These are phyloP conservation scores for Solanum sparsipilum DNA, from an alignment of 257 asterid genomes.

Conservation along the genomic window DNA sequence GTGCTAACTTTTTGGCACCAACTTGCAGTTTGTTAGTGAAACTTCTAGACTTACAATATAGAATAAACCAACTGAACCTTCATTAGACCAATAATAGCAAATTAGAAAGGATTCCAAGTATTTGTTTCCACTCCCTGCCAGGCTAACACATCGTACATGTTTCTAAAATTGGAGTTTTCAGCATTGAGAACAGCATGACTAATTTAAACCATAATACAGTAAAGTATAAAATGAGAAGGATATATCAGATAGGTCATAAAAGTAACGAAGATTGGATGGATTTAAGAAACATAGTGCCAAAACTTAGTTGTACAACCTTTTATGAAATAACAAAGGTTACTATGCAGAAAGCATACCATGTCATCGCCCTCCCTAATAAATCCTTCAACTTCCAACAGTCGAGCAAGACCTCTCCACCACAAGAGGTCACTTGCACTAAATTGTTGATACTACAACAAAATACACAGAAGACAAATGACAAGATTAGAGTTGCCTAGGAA, in stretches of 20 bases:
- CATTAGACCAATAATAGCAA: neutral
- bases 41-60: neutral
- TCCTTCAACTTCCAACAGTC: constrained; percentile 55
- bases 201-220: neutral
- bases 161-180: neutral
- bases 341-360: constrained; percentile 33
- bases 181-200: neutral
- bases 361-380: constrained; percentile 46
- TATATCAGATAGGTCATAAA: neutral
- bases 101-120: neutral
- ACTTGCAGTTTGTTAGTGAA: neutral
- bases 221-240: neutral
- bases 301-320: neutral
- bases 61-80: neutral
- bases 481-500: neutral
- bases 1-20: neutral
- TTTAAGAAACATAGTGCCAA: neutral
- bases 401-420: constrained; percentile 81
- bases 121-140: neutral
- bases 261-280: neutral
- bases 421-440: constrained; percentile 47
- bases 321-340: neutral
- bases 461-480: neutral
- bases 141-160: neutral
- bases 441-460: constrained; percentile 32